Evolutionary conservation across 129 eudicot species (phyloP).

Genomic region (Dittrichia graveolens): DNA sequence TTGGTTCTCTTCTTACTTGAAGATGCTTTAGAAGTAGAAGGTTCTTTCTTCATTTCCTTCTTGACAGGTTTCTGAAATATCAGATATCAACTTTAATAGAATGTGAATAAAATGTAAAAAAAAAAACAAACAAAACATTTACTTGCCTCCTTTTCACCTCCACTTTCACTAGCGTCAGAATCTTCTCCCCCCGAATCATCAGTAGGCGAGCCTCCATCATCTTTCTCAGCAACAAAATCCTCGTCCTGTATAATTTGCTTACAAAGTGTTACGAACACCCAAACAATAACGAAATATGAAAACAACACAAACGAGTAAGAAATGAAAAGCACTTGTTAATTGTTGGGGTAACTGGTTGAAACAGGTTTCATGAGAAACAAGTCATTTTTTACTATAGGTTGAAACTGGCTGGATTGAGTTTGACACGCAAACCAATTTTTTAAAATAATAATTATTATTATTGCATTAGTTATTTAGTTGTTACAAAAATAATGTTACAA

Average conservation of each 20-base stretch:
- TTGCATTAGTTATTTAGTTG: not conserved
- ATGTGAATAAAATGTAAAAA: not conserved
- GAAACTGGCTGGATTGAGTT: too few species aligned
- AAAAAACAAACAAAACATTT: not conserved
- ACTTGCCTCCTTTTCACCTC: conserved; percentile 57
- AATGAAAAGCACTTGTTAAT: not conserved
- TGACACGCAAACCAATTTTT: too few species aligned
- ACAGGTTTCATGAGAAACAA: not conserved
- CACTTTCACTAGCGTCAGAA: conserved; percentile 70
- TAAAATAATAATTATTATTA: too few species aligned
- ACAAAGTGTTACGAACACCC: not conserved
- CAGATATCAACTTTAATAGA: not conserved
- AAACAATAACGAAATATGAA: not conserved
- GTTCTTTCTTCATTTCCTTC: conserved; percentile 59
- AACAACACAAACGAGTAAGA: not conserved
- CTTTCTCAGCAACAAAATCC: conserved; percentile 72
- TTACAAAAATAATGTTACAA: not conserved
- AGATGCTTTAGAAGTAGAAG: conserved; percentile 47
- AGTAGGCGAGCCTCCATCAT: conserved; percentile 79
- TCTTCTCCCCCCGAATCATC: conserved; percentile 81
- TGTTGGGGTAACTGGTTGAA: too few species aligned
- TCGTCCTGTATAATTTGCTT: conserved; percentile 53
- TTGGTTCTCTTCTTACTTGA: conserved; percentile 58
- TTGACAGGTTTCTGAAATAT: conserved; percentile 46
- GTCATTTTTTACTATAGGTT: too few species aligned